phyloP scores from a whole-genome alignment of 768 basidiomycete genomes.

The Amanita phalloides region DNA sequence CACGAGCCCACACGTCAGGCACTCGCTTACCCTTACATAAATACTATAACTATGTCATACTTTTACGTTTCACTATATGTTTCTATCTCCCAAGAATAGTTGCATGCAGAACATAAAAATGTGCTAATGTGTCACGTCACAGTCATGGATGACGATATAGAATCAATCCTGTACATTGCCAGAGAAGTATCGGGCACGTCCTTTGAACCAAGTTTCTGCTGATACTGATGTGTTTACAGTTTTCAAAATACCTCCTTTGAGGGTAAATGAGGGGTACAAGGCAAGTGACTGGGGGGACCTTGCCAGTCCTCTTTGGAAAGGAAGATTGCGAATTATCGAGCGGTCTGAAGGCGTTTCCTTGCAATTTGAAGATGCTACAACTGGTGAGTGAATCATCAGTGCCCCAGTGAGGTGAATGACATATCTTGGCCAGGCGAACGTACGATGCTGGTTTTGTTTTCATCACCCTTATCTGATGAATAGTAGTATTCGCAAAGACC shows the following conservation, averaged over 20 bases:
- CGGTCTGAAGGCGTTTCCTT: slow-evolving; percentile 56
- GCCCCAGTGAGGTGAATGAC: not conserved
- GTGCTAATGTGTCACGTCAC: slow-evolving; percentile 7
- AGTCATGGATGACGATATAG: slow-evolving; percentile 71
- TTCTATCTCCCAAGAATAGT: too few relatives aligned
- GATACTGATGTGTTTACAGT: slow-evolving; percentile 33
- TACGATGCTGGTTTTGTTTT: not conserved
- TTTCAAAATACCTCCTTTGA: slow-evolving; percentile 85
- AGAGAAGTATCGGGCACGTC: slow-evolving; percentile 78
- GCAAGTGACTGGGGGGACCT: slow-evolving; percentile 92
- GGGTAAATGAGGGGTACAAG: slow-evolving; percentile 79
- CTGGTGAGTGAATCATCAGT: slow-evolving; percentile 38
- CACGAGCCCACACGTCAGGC: too few relatives aligned
- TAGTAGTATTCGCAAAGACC: slow-evolving; percentile 76
- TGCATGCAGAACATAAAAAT: too few relatives aligned
- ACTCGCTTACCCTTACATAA: too few relatives aligned
- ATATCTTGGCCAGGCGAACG: slow-evolving; percentile 1
- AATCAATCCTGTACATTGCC: slow-evolving; percentile 84
- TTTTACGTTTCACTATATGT: too few relatives aligned
- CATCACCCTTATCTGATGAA: slow-evolving; percentile 9
- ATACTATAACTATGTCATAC: too few relatives aligned
- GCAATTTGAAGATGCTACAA: slow-evolving; percentile 71
- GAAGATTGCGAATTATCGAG: slow-evolving; percentile 78
- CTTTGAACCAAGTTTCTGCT: not conserved
- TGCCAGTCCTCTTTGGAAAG: slow-evolving; percentile 80